Base-by-base conservation (phyloP, 768 basidiomycete genomes). In the Pleurotus pulmonarius region DNA sequence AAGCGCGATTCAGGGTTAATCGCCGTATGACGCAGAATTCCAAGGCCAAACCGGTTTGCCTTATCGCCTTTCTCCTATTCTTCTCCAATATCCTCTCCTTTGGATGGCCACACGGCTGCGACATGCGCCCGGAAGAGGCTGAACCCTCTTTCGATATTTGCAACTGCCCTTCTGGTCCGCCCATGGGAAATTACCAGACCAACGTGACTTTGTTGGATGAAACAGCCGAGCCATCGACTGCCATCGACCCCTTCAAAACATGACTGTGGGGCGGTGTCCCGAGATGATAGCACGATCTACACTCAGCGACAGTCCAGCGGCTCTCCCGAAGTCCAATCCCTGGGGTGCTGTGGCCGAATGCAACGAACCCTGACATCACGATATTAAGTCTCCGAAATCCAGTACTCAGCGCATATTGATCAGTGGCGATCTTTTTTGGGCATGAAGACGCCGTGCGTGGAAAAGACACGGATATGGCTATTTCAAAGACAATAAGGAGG, bases 301-400 rank as follows among this genome's bases (percentile, higher is more conserved):
- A 9, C 24, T 8, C 51, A 38, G 51, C 51, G 51, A 20, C 39
- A 53, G 22, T 53, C 41, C 51, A 53, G 51, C 51, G 51, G 22
- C 37, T 3, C 16, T 18, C 39, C 15, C 38, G 38, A 52, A 40
- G 51, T 12, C 37, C 15, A 49, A 20, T 52, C 51, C 51, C 51
- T 52, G 51, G 37, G 49, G 13, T n/a, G 26, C 49, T 49, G 24
- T 29, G 49, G 37, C 37, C 37, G 11, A 40, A 39, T 52, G 51
- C 24, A 52, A 39, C 39, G 20, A 52, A 39, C 51, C 51, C 51
- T 52, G 51, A 52, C 51, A 52, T 49, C 49, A 49, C 41, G 51
- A n/a, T 37, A 40, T 52, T 52, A 37, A 41, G 18, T 15, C 51
- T 52, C 51, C 48, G 48, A 49, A 37, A 38, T 53, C 51, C 15